phyloP scores from a whole-genome alignment of 2,329 filamentous ascomycete genomes.

The Aspergillus pseudoterreus region DNA sequence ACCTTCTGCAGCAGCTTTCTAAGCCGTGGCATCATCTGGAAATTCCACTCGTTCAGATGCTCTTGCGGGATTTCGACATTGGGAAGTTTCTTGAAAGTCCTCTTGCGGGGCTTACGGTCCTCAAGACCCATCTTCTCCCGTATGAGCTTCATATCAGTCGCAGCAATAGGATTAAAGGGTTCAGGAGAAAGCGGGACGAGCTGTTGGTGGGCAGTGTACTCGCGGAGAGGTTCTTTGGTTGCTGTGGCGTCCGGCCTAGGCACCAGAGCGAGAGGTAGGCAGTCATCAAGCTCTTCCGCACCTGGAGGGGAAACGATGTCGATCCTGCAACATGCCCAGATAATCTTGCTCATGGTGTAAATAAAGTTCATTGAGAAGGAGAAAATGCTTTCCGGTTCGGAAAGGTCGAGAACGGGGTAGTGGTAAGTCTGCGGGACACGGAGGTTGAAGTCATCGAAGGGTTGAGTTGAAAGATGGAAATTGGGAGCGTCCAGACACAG shows the following conservation, averaged over 20 bases:
- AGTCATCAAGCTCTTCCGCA: slow-evolving; percentile 40
- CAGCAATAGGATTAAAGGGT: slow-evolving; percentile 16
- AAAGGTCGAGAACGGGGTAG: slow-evolving; percentile 42
- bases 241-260: slow-evolving; percentile 28
- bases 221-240: slow-evolving; percentile 16
- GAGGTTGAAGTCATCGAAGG: slow-evolving; percentile 39
- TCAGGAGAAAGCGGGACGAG: slow-evolving; percentile 13
- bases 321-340: slow-evolving; percentile 40
- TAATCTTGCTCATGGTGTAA: slow-evolving; percentile 40
- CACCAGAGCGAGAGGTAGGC: slow-evolving; percentile 38
- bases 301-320: slow-evolving; percentile 40
- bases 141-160: slow-evolving; percentile 21
- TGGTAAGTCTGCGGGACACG: slow-evolving; percentile 39
- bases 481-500: slow-evolving; percentile 59
- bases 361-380: slow-evolving; percentile 44
- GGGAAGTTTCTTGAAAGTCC: slow-evolving; percentile 43
- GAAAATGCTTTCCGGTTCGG: slow-evolving; percentile 37
- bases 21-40: slow-evolving; percentile 54
- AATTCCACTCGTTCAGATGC: slow-evolving; percentile 58
- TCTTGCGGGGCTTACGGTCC: slow-evolving; percentile 35
- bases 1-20: slow-evolving; percentile 58
- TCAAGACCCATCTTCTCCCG: slow-evolving; percentile 19
- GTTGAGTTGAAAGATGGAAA: slow-evolving; percentile 40
- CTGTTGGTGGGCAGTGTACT: slow-evolving; percentile 14
- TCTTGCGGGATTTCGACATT: slow-evolving; percentile 52